These are phyloP conservation scores for Chrysoporthe cubensis DNA, from an alignment of 2,329 filamentous ascomycete species.

Conservation along the genomic window DNA sequence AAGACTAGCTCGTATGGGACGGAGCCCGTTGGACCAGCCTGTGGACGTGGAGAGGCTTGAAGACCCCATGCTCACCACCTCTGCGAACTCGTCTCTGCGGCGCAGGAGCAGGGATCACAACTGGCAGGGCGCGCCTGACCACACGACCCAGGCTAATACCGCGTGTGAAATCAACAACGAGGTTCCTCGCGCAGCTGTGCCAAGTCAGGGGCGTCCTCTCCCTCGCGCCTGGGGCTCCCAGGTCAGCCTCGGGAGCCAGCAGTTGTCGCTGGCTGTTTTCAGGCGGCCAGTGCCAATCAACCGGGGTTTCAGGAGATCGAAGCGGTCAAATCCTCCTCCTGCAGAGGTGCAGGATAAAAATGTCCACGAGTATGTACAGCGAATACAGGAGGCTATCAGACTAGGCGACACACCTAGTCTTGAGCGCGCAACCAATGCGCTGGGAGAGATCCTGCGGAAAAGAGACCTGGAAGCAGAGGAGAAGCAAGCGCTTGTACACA, in stretches of 20 bases:
- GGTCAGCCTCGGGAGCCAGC: neutral
- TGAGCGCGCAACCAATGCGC: conserved; percentile 1
- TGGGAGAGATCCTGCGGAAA: conserved; percentile 14
- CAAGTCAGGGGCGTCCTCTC: neutral
- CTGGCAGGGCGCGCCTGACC: neutral
- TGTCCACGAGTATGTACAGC: conserved; percentile 15
- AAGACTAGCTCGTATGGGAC: neutral
- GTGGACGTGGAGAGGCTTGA: conserved; percentile 13
- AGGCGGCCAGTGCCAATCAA: neutral
- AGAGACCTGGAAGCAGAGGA: conserved; percentile 8
- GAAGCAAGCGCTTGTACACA: conserved; percentile 30
- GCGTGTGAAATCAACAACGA: neutral
- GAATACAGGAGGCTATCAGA: conserved; percentile 13
- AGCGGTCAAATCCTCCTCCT: neutral
- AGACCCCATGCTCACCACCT: conserved; percentile 4
- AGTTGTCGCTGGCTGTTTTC: neutral
- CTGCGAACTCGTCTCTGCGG: neutral
- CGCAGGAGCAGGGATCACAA: neutral
- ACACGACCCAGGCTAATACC: neutral
- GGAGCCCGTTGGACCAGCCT: neutral
- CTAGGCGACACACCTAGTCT: conserved; percentile 11
- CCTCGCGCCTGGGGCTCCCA: neutral
- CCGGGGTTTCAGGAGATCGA: neutral
- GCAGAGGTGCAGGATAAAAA: neutral
- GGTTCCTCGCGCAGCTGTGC: neutral